These are phyloP conservation scores for Penicillium daleae DNA, from an alignment of 495 filamentous ascomycete species.

Conservation along the genomic window DNA sequence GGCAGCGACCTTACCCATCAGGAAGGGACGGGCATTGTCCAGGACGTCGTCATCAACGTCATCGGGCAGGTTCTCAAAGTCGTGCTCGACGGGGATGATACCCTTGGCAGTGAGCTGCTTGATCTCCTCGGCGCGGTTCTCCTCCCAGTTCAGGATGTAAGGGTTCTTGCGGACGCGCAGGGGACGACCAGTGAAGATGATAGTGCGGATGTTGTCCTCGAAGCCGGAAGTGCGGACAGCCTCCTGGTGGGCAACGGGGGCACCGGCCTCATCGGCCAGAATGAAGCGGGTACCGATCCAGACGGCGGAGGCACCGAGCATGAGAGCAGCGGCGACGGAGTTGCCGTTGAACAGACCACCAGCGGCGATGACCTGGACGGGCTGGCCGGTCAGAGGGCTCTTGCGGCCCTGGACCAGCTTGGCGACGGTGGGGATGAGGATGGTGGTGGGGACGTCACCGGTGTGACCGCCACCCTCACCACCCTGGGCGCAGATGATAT, in stretches of 20 bases:
- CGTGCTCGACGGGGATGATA: conserved; percentile 88
- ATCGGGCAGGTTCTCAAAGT: conserved; percentile 82
- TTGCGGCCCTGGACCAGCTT: conserved; percentile 79
- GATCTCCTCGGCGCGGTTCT: conserved; percentile 85
- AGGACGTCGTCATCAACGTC: conserved; percentile 77
- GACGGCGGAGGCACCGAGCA: conserved; percentile 89
- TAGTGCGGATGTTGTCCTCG: conserved; percentile 92
- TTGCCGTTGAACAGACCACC: conserved; percentile 95
- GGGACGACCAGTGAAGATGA: conserved; percentile 97
- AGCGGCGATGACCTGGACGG: conserved; percentile 89
- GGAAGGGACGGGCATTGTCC: conserved; percentile 86
- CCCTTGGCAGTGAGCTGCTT: conserved; percentile 88
- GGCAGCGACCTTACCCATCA: conserved; percentile 97
- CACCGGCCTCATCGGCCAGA: conserved; percentile 89
- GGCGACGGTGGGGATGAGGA: conserved; percentile 89
- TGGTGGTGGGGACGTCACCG: conserved; percentile 83
- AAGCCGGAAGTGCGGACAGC: conserved; percentile 89
- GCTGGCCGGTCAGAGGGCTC: conserved; percentile 82
- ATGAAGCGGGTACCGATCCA: conserved; percentile 98
- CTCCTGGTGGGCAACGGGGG: conserved; percentile 93
- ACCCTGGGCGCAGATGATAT: conserved; percentile 93
- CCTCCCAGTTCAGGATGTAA: conserved; percentile 96
- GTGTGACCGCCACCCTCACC: conserved; percentile 93
- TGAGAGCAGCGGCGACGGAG: conserved; percentile 84
- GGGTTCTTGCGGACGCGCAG: conserved; percentile 89